A percentile compares a stretch with the other conserved stretches of the same genome.
Evolutionary conservation across 257 asterid genomes (phyloP).

Genomic region (Nicotiana sylvestris): DNA sequence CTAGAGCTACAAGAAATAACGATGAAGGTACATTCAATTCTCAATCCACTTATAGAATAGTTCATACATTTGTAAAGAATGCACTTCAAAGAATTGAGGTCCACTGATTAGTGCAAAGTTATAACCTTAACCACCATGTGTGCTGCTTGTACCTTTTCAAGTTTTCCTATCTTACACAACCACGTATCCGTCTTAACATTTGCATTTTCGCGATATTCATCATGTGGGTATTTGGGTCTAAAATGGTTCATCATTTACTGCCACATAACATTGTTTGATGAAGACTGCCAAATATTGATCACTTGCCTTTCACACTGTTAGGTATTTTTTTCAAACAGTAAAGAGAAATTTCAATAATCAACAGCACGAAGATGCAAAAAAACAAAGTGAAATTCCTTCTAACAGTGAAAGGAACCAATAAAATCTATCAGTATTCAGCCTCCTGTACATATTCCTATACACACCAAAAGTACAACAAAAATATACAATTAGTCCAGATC

Average conservation of each 20-base stretch:
- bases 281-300: too few relatives aligned
- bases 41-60: background rate
- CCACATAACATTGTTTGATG: background rate
- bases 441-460: background rate
- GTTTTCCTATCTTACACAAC: background rate
- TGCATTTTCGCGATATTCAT: background rate
- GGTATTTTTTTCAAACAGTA: background rate
- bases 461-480: background rate
- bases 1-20: conserved; percentile 4
- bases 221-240: background rate
- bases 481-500: background rate
- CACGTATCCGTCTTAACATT: background rate
- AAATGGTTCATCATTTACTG: background rate
- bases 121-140: background rate
- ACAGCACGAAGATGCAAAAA: background rate
- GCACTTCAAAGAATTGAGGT: conserved; percentile 6
- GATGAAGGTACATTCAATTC: background rate
- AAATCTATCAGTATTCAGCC: background rate
- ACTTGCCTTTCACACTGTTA: background rate
- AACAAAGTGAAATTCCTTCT: background rate
- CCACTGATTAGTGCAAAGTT: background rate
- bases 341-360: background rate
- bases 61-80: too few relatives aligned
- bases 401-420: background rate
- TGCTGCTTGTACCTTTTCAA: background rate